Percentiles rank a stretch among this genome's conserved stretches.
Evolutionary conservation across 2,329 filamentous ascomycete genomes (phyloP).

Genomic region (Beauveria sp.): DNA sequence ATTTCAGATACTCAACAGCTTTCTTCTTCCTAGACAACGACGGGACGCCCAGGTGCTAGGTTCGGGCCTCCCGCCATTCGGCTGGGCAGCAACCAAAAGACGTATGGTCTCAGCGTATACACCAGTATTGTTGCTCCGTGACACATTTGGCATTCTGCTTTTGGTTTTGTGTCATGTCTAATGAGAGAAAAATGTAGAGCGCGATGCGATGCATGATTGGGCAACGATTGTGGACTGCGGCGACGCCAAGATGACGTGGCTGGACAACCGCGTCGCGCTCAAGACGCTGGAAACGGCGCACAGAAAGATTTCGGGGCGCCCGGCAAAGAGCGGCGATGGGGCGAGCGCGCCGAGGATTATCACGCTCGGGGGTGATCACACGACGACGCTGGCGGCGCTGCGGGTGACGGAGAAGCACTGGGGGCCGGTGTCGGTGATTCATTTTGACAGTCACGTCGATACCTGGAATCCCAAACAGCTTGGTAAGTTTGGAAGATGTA

Average conservation of each 20-base stretch:
- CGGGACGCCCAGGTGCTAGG: conserved; percentile 34
- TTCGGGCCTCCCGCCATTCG: conserved; percentile 81
- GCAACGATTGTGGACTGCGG: conserved; percentile 75
- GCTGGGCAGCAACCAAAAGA: conserved; percentile 61
- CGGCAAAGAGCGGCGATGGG: conserved; percentile 11
- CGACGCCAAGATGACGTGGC: conserved; percentile 35
- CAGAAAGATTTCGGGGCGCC: conserved; percentile 12
- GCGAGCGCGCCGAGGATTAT: conserved; percentile 33
- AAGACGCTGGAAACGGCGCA: conserved; percentile 18
- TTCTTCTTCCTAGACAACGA: conserved; percentile 14
- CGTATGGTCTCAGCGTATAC: conserved; percentile 17
- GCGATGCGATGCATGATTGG: conserved; percentile 38
- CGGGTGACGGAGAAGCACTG: conserved; percentile 53
- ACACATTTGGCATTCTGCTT: neutral
- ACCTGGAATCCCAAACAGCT: conserved; percentile 17
- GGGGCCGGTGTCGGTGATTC: conserved; percentile 56
- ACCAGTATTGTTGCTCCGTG: conserved; percentile 10
- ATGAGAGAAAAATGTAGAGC: conserved; percentile 2
- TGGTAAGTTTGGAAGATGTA: neutral
- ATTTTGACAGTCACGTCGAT: conserved; percentile 56
- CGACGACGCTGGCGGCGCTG: conserved; percentile 57
- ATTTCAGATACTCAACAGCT: too few species aligned
- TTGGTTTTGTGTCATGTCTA: neutral
- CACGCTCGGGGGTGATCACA: conserved; percentile 65
- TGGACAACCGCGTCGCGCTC: conserved; percentile 17